Evolutionary conservation across 78 protist species (phyloP).

Genomic region (Dictyostelium firmibasis): DNA sequence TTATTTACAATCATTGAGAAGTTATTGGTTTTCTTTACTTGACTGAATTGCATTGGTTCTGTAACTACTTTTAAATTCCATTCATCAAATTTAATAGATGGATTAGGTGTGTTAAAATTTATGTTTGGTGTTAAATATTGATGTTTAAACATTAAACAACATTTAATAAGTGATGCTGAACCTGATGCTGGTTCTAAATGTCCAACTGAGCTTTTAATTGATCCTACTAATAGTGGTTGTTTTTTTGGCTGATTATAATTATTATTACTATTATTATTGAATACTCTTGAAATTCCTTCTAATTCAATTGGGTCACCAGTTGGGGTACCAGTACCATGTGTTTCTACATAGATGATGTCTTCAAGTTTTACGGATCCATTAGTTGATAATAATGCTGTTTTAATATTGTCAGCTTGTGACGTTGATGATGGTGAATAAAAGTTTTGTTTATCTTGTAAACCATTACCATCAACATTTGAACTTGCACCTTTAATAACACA

Average conservation of each 20-base stretch:
- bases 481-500: conserved; percentile 47
- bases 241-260: background rate
- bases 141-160: no score
- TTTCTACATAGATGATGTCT: conserved; percentile 54
- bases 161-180: background rate
- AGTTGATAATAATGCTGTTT: conserved; percentile 33
- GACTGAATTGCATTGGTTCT: conserved; percentile 8
- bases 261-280: background rate
- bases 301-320: conserved; percentile 82
- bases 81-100: no score
- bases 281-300: background rate
- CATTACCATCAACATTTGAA: conserved; percentile 80
- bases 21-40: background rate
- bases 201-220: conserved; percentile 34
- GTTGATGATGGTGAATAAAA: background rate
- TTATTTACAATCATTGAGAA: conserved; percentile 62
- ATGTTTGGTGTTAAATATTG: conserved; percentile 52
- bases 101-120: conserved; percentile 33
- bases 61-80: no score
- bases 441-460: background rate
- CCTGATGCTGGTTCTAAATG: conserved; percentile 63
- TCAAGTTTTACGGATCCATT: background rate
- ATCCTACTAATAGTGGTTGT: conserved; percentile 20
- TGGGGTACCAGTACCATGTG: conserved; percentile 79
- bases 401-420: background rate